Evolutionary conservation across 2,329 filamentous ascomycete genomes (phyloP).

Genomic region (Hortaea werneckii): DNA sequence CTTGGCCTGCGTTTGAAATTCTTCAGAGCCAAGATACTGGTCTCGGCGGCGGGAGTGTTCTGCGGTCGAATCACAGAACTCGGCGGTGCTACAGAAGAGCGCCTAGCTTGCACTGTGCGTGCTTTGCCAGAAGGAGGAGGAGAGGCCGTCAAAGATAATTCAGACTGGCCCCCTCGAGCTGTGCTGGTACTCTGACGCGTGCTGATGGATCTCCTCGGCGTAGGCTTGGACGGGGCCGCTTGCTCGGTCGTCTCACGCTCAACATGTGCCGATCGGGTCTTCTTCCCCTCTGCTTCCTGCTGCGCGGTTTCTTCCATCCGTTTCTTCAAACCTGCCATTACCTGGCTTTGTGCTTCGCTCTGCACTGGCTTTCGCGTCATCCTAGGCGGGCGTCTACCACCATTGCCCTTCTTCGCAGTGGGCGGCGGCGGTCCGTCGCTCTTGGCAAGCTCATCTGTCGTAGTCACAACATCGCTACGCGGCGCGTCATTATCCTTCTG

Average conservation of each 20-base stretch:
- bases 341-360: conserved; percentile 18
- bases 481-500: conserved; percentile 2
- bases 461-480: conserved; percentile 8
- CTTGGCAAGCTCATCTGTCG: conserved; percentile 18
- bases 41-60: conserved; percentile 34
- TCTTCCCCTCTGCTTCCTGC: conserved; percentile 4
- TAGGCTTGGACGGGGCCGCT: conserved; percentile 4
- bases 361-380: conserved; percentile 17
- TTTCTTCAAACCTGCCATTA: conserved; percentile 24
- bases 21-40: conserved; percentile 37
- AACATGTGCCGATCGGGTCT: conserved; percentile 1
- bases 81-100: conserved; percentile 21
- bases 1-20: conserved; percentile 41
- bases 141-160: conserved; percentile 18
- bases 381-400: conserved; percentile 13
- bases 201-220: not conserved
- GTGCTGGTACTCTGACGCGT: not conserved
- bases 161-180: conserved; percentile 7
- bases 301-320: conserved; percentile 22
- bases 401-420: conserved; percentile 4
- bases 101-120: conserved; percentile 19
- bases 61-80: conserved; percentile 35
- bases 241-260: not conserved
- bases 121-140: conserved; percentile 23
- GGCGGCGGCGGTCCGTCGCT: conserved; percentile 11